These are phyloP conservation scores for Trichoderma atroviride DNA, from an alignment of 2,329 filamentous ascomycete genomes.

Conservation along the genomic window DNA sequence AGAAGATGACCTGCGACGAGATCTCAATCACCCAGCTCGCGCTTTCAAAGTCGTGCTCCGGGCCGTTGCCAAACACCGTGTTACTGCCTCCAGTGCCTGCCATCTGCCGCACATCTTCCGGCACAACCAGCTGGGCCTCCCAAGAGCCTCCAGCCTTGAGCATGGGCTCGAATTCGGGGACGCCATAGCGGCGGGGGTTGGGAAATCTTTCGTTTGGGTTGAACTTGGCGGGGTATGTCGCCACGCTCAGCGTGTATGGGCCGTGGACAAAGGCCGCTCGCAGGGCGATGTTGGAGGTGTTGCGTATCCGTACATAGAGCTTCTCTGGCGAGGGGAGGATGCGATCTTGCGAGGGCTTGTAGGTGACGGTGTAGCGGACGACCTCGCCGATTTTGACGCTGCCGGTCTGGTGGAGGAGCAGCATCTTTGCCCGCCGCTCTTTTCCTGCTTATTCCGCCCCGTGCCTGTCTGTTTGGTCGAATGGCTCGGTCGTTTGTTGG, in stretches of 20 bases:
- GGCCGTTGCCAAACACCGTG: conserved; percentile 48
- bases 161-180: conserved; percentile 93
- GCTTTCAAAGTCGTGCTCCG: conserved; percentile 54
- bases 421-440: conserved; percentile 57
- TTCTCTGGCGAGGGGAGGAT: conserved; percentile 83
- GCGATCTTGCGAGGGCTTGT: conserved; percentile 84
- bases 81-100: conserved; percentile 54
- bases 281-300: conserved; percentile 85
- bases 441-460: not conserved
- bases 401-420: conserved; percentile 87
- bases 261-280: conserved; percentile 96
- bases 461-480: not conserved
- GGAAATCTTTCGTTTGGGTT: conserved; percentile 79
- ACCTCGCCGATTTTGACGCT: conserved; percentile 94
- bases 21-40: conserved; percentile 91
- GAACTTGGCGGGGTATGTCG: conserved; percentile 82
- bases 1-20: conserved; percentile 91
- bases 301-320: conserved; percentile 86
- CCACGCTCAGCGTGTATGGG: conserved; percentile 86
- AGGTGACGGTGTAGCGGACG: conserved; percentile 88
- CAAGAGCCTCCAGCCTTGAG: conserved; percentile 91
- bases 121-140: conserved; percentile 78
- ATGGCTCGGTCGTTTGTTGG: conserved; percentile 2
- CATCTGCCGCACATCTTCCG: conserved; percentile 71
- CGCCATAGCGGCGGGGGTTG: conserved; percentile 68